These are phyloP conservation scores for Thermomucor indicae-seudaticae DNA, from an alignment of 371 early-diverging fungal genomes.

Conservation along the genomic window DNA sequence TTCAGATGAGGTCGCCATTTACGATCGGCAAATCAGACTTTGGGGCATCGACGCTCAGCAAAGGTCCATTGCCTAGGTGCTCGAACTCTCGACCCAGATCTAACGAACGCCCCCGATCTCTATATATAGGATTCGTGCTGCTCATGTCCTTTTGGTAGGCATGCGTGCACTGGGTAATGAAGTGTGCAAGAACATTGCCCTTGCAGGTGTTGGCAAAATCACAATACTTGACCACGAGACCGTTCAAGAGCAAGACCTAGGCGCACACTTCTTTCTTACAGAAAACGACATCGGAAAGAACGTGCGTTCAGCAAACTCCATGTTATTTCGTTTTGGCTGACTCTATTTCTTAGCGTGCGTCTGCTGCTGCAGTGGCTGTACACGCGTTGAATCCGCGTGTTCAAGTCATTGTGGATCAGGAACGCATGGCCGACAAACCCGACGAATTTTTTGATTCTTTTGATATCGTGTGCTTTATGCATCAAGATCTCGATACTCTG, in stretches of 20 bases:
- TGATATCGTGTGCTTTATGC: conserved; percentile 64
- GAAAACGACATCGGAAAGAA: conserved; percentile 63
- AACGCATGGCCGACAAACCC: conserved; percentile 36
- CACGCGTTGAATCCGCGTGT: conserved; percentile 76
- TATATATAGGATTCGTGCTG: conserved; percentile 66
- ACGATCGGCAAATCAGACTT: conserved; percentile 93
- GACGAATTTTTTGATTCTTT: conserved; percentile 56
- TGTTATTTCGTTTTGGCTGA: conserved; percentile 2
- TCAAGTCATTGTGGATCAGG: conserved; percentile 47
- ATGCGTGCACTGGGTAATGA: conserved; percentile 72
- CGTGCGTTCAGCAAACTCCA: conserved; percentile 32
- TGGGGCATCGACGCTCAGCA: conserved; percentile 95
- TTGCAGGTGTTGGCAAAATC: conserved; percentile 83
- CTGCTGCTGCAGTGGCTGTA: conserved; percentile 55
- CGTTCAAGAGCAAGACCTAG: conserved; percentile 67
- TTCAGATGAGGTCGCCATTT: conserved; percentile 83
- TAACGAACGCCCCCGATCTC: not conserved
- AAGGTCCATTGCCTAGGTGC: conserved; percentile 45
- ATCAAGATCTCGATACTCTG: conserved; percentile 25
- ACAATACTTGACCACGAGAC: conserved; percentile 60
- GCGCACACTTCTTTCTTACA: conserved; percentile 72
- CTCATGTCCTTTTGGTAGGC: conserved; percentile 68
- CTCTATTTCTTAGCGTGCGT: conserved; percentile 52
- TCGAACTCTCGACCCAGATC: not conserved
- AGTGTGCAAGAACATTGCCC: conserved; percentile 85